A percentile compares a stretch with the other conserved stretches of the same genome.
Evolutionary conservation across 306 rosid species (phyloP).

Genomic region (Cercis canadensis): DNA sequence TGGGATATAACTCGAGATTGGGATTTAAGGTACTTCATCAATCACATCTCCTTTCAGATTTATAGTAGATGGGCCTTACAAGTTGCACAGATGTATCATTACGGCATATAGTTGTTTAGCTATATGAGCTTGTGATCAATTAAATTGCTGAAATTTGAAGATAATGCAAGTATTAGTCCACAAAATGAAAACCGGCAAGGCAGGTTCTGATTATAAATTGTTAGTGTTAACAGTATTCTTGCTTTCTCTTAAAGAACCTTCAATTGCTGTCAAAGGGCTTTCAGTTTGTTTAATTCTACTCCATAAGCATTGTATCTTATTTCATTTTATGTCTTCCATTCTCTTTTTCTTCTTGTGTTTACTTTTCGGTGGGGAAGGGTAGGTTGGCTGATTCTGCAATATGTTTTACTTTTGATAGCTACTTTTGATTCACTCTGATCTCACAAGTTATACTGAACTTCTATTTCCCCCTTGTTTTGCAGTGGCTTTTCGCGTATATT

Average conservation of each 20-base stretch:
- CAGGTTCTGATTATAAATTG: background rate
- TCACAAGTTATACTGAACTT: background rate
- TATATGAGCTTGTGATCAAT: background rate
- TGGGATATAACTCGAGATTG: constrained; percentile 99
- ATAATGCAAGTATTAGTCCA: background rate
- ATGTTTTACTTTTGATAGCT: constrained; percentile 12
- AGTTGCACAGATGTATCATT: background rate
- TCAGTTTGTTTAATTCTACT: background rate
- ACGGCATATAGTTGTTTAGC: background rate
- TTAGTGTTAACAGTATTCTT: background rate
- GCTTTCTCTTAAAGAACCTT: background rate
- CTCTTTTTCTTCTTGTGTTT: background rate
- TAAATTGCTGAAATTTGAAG: background rate
- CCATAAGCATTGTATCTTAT: background rate
- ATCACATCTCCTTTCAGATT: constrained; percentile 28
- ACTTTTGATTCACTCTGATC: constrained; percentile 10
- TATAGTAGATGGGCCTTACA: background rate
- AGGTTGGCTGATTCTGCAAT: constrained; percentile 4
- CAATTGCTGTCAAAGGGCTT: too few species aligned
- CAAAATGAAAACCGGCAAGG: background rate
- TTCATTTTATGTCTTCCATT: background rate
- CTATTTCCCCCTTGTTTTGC: constrained; percentile 39
- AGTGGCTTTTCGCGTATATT: constrained; percentile 91
- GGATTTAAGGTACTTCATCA: constrained; percentile 81
- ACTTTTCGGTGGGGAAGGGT: background rate